These are phyloP conservation scores for Linnemannia elongata DNA, from an alignment of 192 early-diverging fungal species.

Conservation along the genomic window DNA sequence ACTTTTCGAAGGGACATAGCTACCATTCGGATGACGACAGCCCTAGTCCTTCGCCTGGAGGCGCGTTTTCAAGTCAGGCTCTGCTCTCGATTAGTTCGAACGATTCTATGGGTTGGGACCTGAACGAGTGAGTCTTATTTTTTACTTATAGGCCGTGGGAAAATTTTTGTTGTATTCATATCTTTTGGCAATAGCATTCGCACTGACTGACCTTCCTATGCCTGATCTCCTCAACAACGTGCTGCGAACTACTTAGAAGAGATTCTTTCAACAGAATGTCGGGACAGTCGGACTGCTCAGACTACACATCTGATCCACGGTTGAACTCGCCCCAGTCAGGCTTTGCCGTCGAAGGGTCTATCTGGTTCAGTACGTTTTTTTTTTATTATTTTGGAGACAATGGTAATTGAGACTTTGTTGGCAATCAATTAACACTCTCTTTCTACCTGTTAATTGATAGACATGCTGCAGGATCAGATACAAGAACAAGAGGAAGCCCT, in stretches of 20 bases:
- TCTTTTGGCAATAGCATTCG: background rate
- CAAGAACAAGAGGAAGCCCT: conserved; percentile 31
- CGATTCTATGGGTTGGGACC: conserved; percentile 41
- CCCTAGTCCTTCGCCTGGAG: conserved; percentile 18
- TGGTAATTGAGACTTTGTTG: background rate
- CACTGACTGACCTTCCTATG: background rate
- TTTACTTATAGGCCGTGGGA: background rate
- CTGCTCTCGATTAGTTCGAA: conserved; percentile 47
- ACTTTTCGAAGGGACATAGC: conserved; percentile 47
- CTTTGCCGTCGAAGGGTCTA: conserved; percentile 29
- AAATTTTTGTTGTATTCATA: background rate
- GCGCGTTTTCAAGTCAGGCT: conserved; percentile 26
- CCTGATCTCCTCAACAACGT: background rate
- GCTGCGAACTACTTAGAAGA: background rate
- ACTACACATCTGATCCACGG: conserved; percentile 17
- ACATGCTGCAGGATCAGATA: conserved; percentile 43
- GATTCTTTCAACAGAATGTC: conserved; percentile 32
- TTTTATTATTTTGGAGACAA: background rate
- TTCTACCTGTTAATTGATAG: background rate
- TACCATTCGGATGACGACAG: conserved; percentile 45
- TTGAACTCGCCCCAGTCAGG: conserved; percentile 9
- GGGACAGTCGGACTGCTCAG: conserved; percentile 24
- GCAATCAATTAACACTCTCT: background rate
- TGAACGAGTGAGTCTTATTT: conserved; percentile 33
- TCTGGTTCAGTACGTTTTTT: conserved; percentile 38